Evolutionary conservation across 352 stramenopile genomes (phyloP).

Genomic region (Elongisporangium undulatum): DNA sequence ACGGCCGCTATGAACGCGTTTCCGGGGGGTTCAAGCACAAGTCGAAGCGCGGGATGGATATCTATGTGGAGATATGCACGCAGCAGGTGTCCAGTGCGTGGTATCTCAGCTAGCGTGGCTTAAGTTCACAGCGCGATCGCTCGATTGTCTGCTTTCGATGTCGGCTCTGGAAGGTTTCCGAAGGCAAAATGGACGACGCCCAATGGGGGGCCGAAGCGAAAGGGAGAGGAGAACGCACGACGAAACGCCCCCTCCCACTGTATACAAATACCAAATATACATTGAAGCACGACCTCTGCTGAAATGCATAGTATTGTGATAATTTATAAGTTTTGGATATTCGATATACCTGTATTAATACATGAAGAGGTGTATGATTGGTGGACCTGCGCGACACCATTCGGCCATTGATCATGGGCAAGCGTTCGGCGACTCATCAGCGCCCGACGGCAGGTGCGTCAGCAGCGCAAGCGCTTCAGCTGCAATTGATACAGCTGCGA

Average conservation of each 20-base stretch:
- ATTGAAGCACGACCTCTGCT: not conserved
- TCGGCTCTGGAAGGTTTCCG: not conserved
- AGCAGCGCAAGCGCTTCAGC: not conserved
- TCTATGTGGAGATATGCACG: not conserved
- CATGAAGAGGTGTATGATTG: not conserved
- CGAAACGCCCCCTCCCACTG: not conserved
- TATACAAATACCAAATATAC: not conserved
- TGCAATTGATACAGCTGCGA: not conserved
- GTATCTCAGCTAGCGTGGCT: not conserved
- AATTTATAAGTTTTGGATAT: not conserved
- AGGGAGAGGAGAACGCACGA: not conserved
- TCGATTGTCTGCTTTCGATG: not conserved
- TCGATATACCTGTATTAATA: not conserved
- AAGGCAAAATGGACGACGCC: not conserved
- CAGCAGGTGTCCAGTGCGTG: not conserved
- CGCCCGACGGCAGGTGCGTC: slow-evolving; percentile 17
- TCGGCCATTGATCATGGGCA: slow-evolving; percentile 33
- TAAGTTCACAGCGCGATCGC: not conserved
- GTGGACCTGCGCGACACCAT: not conserved
- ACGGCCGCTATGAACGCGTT: not conserved
- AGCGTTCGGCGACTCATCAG: slow-evolving; percentile 23
- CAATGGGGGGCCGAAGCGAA: not conserved
- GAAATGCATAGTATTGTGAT: not conserved
- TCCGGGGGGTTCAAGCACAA: not conserved
- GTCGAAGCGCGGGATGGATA: not conserved